These are phyloP conservation scores for Kodamaea sp. DNA, from an alignment of 1,139 yeast species.

Conservation along the genomic window DNA sequence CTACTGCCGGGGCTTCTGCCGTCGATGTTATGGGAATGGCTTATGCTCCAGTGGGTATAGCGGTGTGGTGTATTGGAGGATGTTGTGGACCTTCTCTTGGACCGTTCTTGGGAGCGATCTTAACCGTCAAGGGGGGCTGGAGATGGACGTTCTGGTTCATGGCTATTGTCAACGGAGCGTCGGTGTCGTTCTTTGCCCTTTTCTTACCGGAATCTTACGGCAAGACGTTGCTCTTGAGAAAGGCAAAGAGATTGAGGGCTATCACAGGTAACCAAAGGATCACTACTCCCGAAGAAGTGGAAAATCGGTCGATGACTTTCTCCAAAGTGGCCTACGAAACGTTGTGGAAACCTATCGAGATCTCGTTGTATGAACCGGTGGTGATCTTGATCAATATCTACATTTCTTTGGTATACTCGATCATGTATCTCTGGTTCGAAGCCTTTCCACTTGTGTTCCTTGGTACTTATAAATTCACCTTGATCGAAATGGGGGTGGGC, in stretches of 20 bases:
- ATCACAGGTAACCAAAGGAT: conserved; percentile 33
- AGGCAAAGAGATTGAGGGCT: conserved; percentile 35
- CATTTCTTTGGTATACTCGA: conserved; percentile 53
- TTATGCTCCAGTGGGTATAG: conserved; percentile 33
- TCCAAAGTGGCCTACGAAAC: conserved; percentile 33
- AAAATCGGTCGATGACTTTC: conserved; percentile 18
- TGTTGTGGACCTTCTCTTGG: conserved; percentile 39
- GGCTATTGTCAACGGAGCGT: conserved; percentile 29
- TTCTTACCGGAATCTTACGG: conserved; percentile 37
- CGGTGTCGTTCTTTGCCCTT: conserved; percentile 24
- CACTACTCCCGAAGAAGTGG: conserved; percentile 29
- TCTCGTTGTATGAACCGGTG: conserved; percentile 45
- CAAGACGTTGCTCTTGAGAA: conserved; percentile 33
- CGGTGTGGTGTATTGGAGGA: conserved; percentile 36
- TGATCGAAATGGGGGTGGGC: conserved; percentile 48
- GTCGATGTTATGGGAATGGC: conserved; percentile 28
- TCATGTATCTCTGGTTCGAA: conserved; percentile 60
- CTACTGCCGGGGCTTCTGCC: conserved; percentile 39
- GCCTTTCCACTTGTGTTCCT: conserved; percentile 58
- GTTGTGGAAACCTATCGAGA: conserved; percentile 50
- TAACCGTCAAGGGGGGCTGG: conserved; percentile 31
- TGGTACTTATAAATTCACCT: conserved; percentile 45
- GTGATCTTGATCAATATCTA: conserved; percentile 50
- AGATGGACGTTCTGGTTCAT: conserved; percentile 44
- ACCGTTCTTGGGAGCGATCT: conserved; percentile 36